These are phyloP conservation scores for Chamaecyparis obtusa DNA, from an alignment of 75 land plant genomes.

Conservation along the genomic window DNA sequence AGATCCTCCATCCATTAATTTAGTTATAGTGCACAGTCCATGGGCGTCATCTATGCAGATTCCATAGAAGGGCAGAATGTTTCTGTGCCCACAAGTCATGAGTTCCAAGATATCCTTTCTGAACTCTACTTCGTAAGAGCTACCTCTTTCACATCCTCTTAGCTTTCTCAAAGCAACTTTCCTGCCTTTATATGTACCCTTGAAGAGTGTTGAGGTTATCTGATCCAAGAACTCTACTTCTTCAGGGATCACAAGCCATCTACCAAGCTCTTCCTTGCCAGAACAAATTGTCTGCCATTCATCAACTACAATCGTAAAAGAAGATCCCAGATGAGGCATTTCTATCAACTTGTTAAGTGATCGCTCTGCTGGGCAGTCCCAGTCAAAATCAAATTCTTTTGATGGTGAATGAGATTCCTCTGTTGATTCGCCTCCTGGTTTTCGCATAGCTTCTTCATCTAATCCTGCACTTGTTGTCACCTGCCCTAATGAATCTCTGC, in stretches of 20 bases:
- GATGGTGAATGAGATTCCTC: conserved; percentile 14
- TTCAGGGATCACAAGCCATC: conserved; percentile 55
- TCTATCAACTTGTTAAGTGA: conserved; percentile 21
- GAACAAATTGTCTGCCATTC: conserved; percentile 74
- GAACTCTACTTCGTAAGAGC: conserved; percentile 46
- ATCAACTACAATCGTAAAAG: conserved; percentile 40
- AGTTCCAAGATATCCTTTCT: conserved; percentile 57
- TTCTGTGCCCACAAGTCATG: conserved; percentile 73
- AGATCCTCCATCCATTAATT: conserved; percentile 67
- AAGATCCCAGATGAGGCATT: conserved; percentile 38
- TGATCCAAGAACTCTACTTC: conserved; percentile 51
- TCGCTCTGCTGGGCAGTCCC: conserved; percentile 27
- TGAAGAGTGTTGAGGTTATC: conserved; percentile 44
- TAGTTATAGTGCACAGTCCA: conserved; percentile 67
- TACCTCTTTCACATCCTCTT: conserved; percentile 61
- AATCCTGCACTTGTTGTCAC: conserved; percentile 4
- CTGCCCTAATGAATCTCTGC: conserved; percentile 16
- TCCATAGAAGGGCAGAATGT: conserved; percentile 63
- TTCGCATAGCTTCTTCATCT: neutral
- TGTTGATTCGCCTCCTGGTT: conserved; percentile 12
- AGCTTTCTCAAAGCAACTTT: conserved; percentile 55
- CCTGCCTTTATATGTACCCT: conserved; percentile 53
- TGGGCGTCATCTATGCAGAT: conserved; percentile 54
- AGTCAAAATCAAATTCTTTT: conserved; percentile 11
- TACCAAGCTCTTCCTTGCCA: conserved; percentile 56